Conservation (phyloP, 163 green algal genomes). For the Prototheca cutis region DNA sequence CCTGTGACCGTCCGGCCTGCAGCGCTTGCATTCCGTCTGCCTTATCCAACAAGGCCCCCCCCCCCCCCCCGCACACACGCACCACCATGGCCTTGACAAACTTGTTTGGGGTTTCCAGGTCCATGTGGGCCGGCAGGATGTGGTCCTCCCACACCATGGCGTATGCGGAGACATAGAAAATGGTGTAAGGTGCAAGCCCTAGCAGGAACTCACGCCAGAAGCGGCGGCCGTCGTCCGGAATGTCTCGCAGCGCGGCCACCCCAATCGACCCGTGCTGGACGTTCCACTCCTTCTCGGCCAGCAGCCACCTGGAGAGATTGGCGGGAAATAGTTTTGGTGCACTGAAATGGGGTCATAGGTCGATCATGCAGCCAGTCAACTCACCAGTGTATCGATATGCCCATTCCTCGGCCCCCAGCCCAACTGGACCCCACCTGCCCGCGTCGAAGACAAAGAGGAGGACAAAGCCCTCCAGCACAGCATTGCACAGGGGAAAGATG, state of each 20-base stretch:
- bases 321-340: not conserved
- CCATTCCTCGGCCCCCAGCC: not conserved
- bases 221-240: not conserved
- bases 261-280: not conserved
- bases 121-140: not conserved
- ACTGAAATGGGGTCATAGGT: not conserved
- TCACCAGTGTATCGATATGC: not conserved
- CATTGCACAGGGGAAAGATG: not conserved
- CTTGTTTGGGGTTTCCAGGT: conserved; percentile 1
- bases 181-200: not conserved
- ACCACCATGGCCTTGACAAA: conserved; percentile 1
- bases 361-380: not conserved
- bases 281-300: not conserved
- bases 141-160: not conserved
- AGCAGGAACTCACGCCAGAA: conserved; percentile 2
- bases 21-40: too few relatives aligned
- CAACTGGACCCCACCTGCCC: not conserved
- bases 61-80: not conserved
- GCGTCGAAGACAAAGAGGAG: conserved; percentile 1
- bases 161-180: not conserved
- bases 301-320: not conserved
- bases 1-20: too few relatives aligned
- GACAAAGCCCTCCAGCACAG: not conserved
- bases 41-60: not conserved
- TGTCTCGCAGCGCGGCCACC: not conserved